These are phyloP conservation scores for Aspergillus viridinutans DNA, from an alignment of 2,329 filamentous ascomycete species.

Conservation along the genomic window DNA sequence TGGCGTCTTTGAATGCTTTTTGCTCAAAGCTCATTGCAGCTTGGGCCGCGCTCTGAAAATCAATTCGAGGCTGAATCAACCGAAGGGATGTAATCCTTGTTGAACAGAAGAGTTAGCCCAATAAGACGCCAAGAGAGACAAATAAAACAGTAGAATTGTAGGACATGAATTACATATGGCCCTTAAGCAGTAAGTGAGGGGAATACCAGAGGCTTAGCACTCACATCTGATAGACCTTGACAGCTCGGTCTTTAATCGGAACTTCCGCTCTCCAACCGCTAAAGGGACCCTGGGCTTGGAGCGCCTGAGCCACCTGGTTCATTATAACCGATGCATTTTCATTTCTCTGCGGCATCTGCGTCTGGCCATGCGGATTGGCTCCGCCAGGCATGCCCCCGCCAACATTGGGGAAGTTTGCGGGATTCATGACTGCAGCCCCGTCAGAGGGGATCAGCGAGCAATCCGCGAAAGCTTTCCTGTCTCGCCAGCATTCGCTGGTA, in stretches of 20 bases:
- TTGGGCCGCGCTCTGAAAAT: slow-evolving; percentile 34
- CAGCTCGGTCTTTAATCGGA: slow-evolving; percentile 34
- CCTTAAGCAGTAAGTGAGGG: not conserved
- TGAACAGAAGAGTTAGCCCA: slow-evolving; percentile 7
- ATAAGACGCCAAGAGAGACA: not conserved
- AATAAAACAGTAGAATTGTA: not conserved
- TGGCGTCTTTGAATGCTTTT: slow-evolving; percentile 41
- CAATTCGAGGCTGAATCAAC: slow-evolving; percentile 41
- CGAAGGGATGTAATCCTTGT: slow-evolving; percentile 44
- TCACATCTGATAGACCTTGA: slow-evolving; percentile 44
- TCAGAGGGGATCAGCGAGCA: slow-evolving; percentile 34
- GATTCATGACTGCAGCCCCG: slow-evolving; percentile 42
- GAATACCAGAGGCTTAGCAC: slow-evolving; percentile 14
- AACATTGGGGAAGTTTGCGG: slow-evolving; percentile 36
- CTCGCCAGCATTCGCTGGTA: slow-evolving; percentile 36
- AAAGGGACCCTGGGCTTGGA: slow-evolving; percentile 41
- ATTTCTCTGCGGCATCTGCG: slow-evolving; percentile 28
- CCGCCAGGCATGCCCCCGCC: slow-evolving; percentile 33
- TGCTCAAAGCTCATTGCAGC: slow-evolving; percentile 44
- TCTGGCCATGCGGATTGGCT: slow-evolving; percentile 29
- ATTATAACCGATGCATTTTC: slow-evolving; percentile 36
- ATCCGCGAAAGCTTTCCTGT: slow-evolving; percentile 26
- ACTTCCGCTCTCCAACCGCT: slow-evolving; percentile 44
- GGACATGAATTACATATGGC: not conserved
- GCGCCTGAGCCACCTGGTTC: slow-evolving; percentile 35